Base-by-base conservation (phyloP, 805 yeast species). In the Ogataea nakhonphanomensis region DNA sequence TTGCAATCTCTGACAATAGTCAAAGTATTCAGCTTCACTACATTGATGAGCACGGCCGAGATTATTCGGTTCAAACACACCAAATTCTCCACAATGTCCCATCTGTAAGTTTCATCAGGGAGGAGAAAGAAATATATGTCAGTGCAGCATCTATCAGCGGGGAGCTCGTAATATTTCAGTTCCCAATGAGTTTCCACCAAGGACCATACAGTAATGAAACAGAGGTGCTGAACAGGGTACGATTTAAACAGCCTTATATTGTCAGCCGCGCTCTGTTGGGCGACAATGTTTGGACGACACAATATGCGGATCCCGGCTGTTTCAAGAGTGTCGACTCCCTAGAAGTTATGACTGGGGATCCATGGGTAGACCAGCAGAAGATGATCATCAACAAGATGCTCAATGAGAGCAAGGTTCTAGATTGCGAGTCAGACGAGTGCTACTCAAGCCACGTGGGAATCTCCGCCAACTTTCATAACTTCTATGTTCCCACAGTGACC, bases 251-350 rank as follows among this genome's bases (percentile, higher is more conserved):
- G 37, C 57, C 58, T 8, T 37, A 26, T 36, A 44, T 51, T 6
- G 40, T 51, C 2, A 55, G 60, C 31, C 46, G 79, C 20, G 53
- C 62, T 2, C 40, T 66, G 8, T 39, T 76, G 20, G 61, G 61
- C 7, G 79, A 74, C 33, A 73, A 69, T 41, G 76, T 71, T 23
- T 81, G 87, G 86, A 70, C 81, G 0, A 59, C 70, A 6, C 64
- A 62, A 34, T 65, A 65, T 8, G 54, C 79, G 1, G 57, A 60
- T 14, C 55, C 64, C 1, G 48, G 48, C 4, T 65, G 56, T 39
- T 80, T 81, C 61, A 65, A 69, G 41, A 60, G 62, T n/a, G 86
- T 80, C 5, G 55, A 61, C 26, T 66, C 74, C 5, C 44, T 78
- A 2, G 53, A 61, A n/a, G 71, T 70, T 9, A 61, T 78, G 37